Evolutionary conservation across 1,284 basidiomycete genomes (phyloP), one percentile per base, ranked within the genome.

Genomic region (Malassezia brasiliensis): DNA sequence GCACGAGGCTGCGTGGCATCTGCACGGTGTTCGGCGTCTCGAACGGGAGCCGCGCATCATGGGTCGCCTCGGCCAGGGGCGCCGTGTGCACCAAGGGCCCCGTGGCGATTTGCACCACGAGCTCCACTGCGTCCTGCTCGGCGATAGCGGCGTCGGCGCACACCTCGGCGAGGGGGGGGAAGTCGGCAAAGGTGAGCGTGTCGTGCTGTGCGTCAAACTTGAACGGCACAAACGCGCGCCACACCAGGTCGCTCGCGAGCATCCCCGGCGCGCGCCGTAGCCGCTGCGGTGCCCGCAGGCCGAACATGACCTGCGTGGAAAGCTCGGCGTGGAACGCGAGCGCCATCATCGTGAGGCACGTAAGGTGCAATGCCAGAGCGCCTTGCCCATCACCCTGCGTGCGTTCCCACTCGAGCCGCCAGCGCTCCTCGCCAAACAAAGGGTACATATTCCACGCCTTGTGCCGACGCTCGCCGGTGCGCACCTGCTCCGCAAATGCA

Each of bases 401-500:
- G 44, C 35, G 25, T 14, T 32, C 51, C 10, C 72, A 63, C 52
- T 72, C 69, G n/a, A 74, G 48, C 47, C 64, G 68, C 71, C 71
- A 74, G 35, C 64, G 69, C 40, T 65, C 66, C 35, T 67, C 65
- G 19, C 70, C 71, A 55, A 74, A 74, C 28, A 67, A 25, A 11
- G 71, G 71, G 32, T 67, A 64, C 40, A 52, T 64, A 7, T 66
- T 66, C 71, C 71, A 74, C 0, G 67, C 61, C 15, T 69, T 64
- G 47, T 62, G 68, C 56, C 63, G 65, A 34, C 63, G 61, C 17
- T 67, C 67, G 5, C 63, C 60, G 15, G 47, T 44, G 40, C 65
- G 62, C 8, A 72, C 64, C 40, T 74, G 70, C 25, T 72, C 69
- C 12, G 60, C 58, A 1, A 74, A 56, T 15, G 66, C 47, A 14